Evolutionary conservation across 257 asterid species (phyloP).

Genomic region (Solanum boliviense): DNA sequence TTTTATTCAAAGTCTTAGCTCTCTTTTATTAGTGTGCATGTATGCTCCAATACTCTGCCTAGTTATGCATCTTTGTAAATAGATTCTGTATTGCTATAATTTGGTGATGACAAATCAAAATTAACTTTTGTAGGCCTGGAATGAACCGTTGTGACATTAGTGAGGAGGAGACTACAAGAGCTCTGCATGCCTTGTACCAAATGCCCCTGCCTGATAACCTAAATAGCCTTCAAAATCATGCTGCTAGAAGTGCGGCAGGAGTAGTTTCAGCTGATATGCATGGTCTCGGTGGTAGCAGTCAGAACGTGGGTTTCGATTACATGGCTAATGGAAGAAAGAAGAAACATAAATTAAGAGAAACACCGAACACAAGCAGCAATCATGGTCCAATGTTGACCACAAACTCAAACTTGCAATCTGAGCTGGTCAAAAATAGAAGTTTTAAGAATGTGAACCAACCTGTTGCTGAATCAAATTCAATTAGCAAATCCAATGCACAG

Average conservation of each 20-base stretch:
- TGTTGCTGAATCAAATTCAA: constrained; percentile 20
- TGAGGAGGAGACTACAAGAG: constrained; percentile 65
- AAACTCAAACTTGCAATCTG: constrained; percentile 21
- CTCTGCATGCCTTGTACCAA: constrained; percentile 35
- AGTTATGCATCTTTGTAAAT: neutral
- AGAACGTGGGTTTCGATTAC: constrained; percentile 14
- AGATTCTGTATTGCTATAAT: neutral
- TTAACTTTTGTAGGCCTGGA: constrained; percentile 61
- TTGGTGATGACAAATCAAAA: neutral
- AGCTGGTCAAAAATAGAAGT: constrained; percentile 26
- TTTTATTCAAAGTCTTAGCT: neutral
- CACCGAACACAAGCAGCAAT: constrained; percentile 14
- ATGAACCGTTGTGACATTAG: constrained; percentile 65
- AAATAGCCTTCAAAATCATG: constrained; percentile 22
- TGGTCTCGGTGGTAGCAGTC: constrained; percentile 16
- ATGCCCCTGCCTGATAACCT: constrained; percentile 41
- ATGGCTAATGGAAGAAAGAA: constrained; percentile 26
- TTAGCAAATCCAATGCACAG: constrained; percentile 21
- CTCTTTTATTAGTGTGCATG: neutral
- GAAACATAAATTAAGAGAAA: constrained; percentile 44
- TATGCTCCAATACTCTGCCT: neutral
- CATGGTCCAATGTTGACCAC: constrained; percentile 10
- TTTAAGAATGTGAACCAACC: constrained; percentile 38
- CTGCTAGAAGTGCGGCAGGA: constrained; percentile 27
- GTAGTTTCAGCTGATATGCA: constrained; percentile 24